Evolutionary conservation across 768 basidiomycete genomes (phyloP).

Genomic region (Russula compacta): DNA sequence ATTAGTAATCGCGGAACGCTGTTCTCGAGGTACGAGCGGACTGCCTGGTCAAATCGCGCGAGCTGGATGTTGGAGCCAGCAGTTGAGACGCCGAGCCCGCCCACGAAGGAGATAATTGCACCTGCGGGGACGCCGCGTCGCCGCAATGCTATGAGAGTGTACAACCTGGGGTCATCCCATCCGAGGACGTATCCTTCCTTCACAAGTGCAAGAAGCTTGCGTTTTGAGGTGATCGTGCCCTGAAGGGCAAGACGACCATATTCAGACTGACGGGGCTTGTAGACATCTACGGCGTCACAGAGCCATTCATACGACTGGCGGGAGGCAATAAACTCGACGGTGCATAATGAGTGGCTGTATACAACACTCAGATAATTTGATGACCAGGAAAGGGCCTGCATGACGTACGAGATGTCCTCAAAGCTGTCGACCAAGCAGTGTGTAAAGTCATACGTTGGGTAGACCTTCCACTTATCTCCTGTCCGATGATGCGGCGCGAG

Average conservation of each 20-base stretch:
- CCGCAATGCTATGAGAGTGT: conserved; percentile 92
- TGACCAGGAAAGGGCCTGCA: not conserved
- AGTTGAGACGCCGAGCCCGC: conserved; percentile 89
- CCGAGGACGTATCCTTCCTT: conserved; percentile 74
- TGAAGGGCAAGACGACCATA: conserved; percentile 89
- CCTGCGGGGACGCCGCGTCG: conserved; percentile 95
- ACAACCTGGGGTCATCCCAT: conserved; percentile 97
- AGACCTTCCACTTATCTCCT: conserved; percentile 88
- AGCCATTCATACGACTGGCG: conserved; percentile 99
- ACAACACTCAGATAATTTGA: conserved; percentile 1
- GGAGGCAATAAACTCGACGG: conserved; percentile 89
- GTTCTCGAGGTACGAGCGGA: conserved; percentile 84
- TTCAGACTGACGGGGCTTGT: conserved; percentile 95
- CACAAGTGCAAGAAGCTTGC: conserved; percentile 86
- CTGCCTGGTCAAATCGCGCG: conserved; percentile 79
- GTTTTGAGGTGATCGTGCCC: conserved; percentile 94
- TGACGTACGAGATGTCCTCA: conserved; percentile 93
- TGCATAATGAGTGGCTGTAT: conserved; percentile 89
- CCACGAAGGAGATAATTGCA: conserved; percentile 88
- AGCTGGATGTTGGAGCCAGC: conserved; percentile 76
- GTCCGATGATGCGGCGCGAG: conserved; percentile 90
- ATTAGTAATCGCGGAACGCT: conserved; percentile 83
- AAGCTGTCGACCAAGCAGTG: conserved; percentile 98
- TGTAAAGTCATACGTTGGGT: conserved; percentile 98
- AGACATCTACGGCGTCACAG: conserved; percentile 93